phyloP scores from a whole-genome alignment of 495 filamentous ascomycete genomes.

The Aspergillus heteromorphus region DNA sequence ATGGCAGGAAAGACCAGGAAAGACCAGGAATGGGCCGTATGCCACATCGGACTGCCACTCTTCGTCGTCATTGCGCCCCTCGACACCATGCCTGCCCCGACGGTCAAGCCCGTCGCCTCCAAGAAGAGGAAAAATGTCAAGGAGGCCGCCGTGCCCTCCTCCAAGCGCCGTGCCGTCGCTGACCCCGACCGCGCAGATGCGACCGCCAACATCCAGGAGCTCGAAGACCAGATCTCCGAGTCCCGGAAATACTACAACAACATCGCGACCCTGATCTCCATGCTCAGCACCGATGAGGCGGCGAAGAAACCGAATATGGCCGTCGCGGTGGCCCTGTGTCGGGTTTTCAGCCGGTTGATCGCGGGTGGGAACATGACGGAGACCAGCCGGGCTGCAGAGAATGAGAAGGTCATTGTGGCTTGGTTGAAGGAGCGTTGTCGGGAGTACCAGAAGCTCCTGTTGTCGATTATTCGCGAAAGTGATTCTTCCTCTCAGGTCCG shows the following conservation, averaged over 20 bases:
- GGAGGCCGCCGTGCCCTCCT: constrained; percentile 28
- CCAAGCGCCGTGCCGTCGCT: constrained; percentile 42
- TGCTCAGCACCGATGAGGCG: constrained; percentile 46
- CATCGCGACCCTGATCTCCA: constrained; percentile 65
- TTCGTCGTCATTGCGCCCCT: not conserved
- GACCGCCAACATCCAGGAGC: constrained; percentile 55
- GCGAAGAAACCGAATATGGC: constrained; percentile 44
- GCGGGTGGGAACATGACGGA: constrained; percentile 65
- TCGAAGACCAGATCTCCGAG: constrained; percentile 74
- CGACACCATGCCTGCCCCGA: constrained; percentile 28
- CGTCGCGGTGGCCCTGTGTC: constrained; percentile 75
- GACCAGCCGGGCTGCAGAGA: constrained; percentile 56
- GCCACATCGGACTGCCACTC: not conserved
- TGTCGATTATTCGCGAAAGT: constrained; percentile 49
- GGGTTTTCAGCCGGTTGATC: constrained; percentile 82
- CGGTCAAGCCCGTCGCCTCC: constrained; percentile 21
- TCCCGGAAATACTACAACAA: constrained; percentile 91
- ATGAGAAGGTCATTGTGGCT: constrained; percentile 64
- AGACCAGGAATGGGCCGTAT: too few species aligned
- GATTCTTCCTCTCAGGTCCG: constrained; percentile 41
- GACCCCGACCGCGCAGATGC: constrained; percentile 42
- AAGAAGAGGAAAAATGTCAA: constrained; percentile 43
- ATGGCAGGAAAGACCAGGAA: too few species aligned
- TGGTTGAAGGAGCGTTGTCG: constrained; percentile 74
- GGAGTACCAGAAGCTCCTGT: constrained; percentile 58